phyloP scores from a whole-genome alignment of 2,329 filamentous ascomycete genomes.

The Aspergillus eucalypticola region DNA sequence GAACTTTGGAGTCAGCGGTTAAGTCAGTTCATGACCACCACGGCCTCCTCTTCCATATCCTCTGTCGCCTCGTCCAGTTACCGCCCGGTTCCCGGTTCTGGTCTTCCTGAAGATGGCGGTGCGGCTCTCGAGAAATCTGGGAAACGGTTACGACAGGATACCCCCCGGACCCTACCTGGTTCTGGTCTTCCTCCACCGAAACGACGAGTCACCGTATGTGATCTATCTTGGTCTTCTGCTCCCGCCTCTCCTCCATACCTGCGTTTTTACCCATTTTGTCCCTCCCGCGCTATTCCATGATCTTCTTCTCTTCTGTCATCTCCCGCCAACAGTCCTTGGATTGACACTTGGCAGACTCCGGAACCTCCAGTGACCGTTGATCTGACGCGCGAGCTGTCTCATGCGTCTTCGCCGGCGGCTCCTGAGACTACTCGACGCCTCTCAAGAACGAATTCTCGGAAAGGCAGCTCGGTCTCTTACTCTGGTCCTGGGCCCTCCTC shows the following conservation, averaged over 20 bases:
- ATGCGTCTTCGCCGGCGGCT: slow-evolving; percentile 31
- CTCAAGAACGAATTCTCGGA: slow-evolving; percentile 31
- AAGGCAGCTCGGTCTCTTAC: slow-evolving; percentile 24
- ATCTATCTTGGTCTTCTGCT: slow-evolving; percentile 43
- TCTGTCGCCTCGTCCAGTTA: slow-evolving; percentile 17
- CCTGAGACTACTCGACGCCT: slow-evolving; percentile 26
- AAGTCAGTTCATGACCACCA: slow-evolving; percentile 39
- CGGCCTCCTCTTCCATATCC: slow-evolving; percentile 20
- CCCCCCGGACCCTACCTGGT: slow-evolving; percentile 41
- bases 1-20: slow-evolving; percentile 43
- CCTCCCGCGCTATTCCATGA: slow-evolving; percentile 23
- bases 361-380: slow-evolving; percentile 36
- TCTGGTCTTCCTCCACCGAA: slow-evolving; percentile 43
- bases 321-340: slow-evolving; percentile 37
- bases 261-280: slow-evolving; percentile 26
- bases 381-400: slow-evolving; percentile 33
- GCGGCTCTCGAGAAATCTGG: slow-evolving; percentile 37
- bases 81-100: slow-evolving; percentile 23
- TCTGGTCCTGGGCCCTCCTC: slow-evolving; percentile 30
- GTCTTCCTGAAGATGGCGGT: slow-evolving; percentile 21
- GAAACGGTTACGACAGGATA: slow-evolving; percentile 46
- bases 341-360: slow-evolving; percentile 47
- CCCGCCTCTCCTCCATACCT: slow-evolving; percentile 28
- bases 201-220: slow-evolving; percentile 50
- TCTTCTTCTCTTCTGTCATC: slow-evolving; percentile 21